Conservation (phyloP, 148 eudicot genomes). For the Nyssa sinensis region DNA sequence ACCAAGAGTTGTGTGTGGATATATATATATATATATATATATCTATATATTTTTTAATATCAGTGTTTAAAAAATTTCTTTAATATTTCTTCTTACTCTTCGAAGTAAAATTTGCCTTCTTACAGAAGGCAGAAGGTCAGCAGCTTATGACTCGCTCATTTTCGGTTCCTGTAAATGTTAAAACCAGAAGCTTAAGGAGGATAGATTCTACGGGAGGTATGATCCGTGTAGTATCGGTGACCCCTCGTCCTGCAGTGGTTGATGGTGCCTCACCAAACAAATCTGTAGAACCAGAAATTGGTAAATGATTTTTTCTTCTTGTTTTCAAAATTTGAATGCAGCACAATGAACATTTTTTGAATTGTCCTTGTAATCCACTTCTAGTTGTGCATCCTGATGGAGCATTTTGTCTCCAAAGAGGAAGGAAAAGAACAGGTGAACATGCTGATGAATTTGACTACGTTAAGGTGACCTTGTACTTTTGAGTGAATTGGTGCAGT, state of each 20-base stretch:
- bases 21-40: too few relatives aligned
- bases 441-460: too few relatives aligned
- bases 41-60: too few relatives aligned
- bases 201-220: constrained; percentile 35
- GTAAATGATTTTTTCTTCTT: constrained; percentile 17
- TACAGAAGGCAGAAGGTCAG: constrained; percentile 27
- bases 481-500: too few relatives aligned
- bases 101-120: constrained; percentile 5
- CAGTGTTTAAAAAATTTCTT: not conserved
- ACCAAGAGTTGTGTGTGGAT: not conserved
- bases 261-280: constrained; percentile 28
- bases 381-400: too few relatives aligned
- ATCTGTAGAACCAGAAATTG: constrained; percentile 31
- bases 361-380: too few relatives aligned
- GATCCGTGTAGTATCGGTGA: constrained; percentile 35
- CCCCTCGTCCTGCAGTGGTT: constrained; percentile 21
- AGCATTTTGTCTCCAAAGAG: too few relatives aligned
- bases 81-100: not conserved
- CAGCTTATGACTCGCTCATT: constrained; percentile 38
- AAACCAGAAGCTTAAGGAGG: constrained; percentile 37
- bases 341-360: too few relatives aligned
- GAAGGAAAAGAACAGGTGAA: too few relatives aligned
- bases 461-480: too few relatives aligned
- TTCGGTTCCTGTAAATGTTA: constrained; percentile 48
- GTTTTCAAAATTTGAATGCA: not conserved